phyloP scores from a whole-genome alignment of 1,139 yeast genomes.

The Diutina scorzettiae region DNA sequence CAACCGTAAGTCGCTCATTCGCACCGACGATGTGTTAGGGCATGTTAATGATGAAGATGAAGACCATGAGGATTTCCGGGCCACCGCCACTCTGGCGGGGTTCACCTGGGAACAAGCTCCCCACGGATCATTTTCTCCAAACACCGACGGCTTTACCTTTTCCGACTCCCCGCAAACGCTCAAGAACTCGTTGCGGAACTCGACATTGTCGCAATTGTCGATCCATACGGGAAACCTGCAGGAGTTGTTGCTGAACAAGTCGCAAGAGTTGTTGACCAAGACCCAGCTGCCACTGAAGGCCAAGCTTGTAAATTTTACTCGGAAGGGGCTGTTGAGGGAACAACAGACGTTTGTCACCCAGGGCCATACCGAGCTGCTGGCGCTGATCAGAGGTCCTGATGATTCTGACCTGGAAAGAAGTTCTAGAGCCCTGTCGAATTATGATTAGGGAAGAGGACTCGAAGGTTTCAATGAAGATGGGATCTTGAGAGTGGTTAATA shows the following conservation, averaged over 20 bases:
- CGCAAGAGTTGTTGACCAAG: not conserved
- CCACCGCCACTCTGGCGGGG: slow-evolving; percentile 17
- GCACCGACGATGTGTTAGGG: slow-evolving; percentile 5
- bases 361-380: slow-evolving; percentile 1
- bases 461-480: no score
- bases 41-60: slow-evolving; percentile 9
- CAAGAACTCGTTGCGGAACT: slow-evolving; percentile 5
- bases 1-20: slow-evolving; percentile 4
- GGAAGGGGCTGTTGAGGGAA: slow-evolving; percentile 27
- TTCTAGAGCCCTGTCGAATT: not conserved
- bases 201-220: slow-evolving; percentile 5
- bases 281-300: slow-evolving; percentile 15
- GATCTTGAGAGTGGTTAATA: no score
- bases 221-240: not conserved
- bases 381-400: not conserved
- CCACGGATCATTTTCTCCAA: not conserved
- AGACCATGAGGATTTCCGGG: slow-evolving; percentile 19
- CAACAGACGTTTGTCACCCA: not conserved
- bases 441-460: no score
- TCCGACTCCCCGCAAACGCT: slow-evolving; percentile 2
- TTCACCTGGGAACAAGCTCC: slow-evolving; percentile 16
- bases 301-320: slow-evolving; percentile 41
- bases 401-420: not conserved
- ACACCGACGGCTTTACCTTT: not conserved
- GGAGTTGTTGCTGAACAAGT: not conserved